Percentiles rank a stretch among this genome's conserved stretches.
phyloP scores from a whole-genome alignment of 2,329 filamentous ascomycete species.

The Metarhizium guizhouense region DNA sequence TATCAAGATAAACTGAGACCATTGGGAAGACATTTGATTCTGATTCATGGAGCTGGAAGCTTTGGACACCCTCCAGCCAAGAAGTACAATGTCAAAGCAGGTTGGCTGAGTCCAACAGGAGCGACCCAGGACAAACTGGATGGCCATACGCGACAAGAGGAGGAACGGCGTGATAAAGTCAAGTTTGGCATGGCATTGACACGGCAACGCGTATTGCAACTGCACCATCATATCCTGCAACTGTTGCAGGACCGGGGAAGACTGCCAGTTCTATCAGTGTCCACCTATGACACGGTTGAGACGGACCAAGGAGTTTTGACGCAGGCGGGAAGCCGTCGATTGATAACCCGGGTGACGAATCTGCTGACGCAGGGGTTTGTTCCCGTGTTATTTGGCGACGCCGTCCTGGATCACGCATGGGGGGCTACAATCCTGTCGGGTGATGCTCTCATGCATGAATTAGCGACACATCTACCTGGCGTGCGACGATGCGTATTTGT shows the following conservation, averaged over 20 bases:
- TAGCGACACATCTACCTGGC: not conserved
- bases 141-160: too few relatives aligned
- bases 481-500: conserved; percentile 4
- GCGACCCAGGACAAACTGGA: too few relatives aligned
- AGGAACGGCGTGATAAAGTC: too few relatives aligned
- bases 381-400: conserved; percentile 3
- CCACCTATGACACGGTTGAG: conserved; percentile 5
- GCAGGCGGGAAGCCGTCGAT: not conserved
- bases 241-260: not conserved
- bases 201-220: too few relatives aligned
- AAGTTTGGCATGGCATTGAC: too few relatives aligned
- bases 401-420: conserved; percentile 1
- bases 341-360: not conserved
- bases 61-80: conserved; percentile 4
- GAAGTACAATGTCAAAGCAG: not conserved
- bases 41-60: conserved; percentile 4
- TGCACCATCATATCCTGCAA: conserved; percentile 4
- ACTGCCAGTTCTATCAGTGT: conserved; percentile 3
- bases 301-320: not conserved
- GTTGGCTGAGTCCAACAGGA: too few relatives aligned
- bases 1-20: not conserved
- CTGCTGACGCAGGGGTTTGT: conserved; percentile 2
- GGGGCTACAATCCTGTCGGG: conserved; percentile 4
- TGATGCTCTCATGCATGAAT: conserved; percentile 3
- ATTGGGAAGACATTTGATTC: not conserved